phyloP scores from a whole-genome alignment of 768 basidiomycete genomes.

The Auricularia sp. region DNA sequence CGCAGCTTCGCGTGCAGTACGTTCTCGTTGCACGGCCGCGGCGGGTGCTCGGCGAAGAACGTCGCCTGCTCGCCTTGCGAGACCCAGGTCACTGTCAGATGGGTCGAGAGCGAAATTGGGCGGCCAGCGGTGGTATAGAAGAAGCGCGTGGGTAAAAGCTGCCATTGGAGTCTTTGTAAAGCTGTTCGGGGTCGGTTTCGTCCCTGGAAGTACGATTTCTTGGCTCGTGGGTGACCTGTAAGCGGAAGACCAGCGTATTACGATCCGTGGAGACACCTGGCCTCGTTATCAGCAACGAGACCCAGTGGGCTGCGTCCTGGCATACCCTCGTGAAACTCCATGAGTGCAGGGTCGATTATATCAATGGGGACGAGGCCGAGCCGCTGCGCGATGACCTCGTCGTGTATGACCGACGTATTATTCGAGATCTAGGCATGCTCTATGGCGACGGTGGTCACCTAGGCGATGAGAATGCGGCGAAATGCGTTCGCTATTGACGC shows the following conservation, averaged over 20 bases:
- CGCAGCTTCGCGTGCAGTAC: conserved; percentile 87
- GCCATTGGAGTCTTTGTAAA: conserved; percentile 65
- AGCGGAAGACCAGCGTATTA: conserved; percentile 82
- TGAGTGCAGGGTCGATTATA: conserved; percentile 65
- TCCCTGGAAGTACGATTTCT: conserved; percentile 43
- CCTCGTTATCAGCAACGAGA: not conserved
- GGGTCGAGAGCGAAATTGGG: conserved; percentile 29
- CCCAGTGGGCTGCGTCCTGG: not conserved
- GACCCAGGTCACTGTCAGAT: conserved; percentile 65
- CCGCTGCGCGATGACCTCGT: conserved; percentile 90
- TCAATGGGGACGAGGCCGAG: conserved; percentile 85
- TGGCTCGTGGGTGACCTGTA: conserved; percentile 58
- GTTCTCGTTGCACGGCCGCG: conserved; percentile 62
- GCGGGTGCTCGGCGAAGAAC: conserved; percentile 41
- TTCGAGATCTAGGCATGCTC: conserved; percentile 89
- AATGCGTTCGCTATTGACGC: conserved; percentile 94
- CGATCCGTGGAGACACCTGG: conserved; percentile 45
- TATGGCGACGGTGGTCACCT: conserved; percentile 87
- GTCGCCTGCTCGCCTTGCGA: conserved; percentile 72
- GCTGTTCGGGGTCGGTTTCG: conserved; percentile 45
- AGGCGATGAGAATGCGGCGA: conserved; percentile 84
- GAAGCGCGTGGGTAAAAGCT: conserved; percentile 11
- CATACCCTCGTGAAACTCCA: conserved; percentile 30
- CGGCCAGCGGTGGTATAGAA: conserved; percentile 2
- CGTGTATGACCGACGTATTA: conserved; percentile 88